Evolutionary conservation across 2,329 filamentous ascomycete species (phyloP).

Genomic region (Scedosporium dehoogii): DNA sequence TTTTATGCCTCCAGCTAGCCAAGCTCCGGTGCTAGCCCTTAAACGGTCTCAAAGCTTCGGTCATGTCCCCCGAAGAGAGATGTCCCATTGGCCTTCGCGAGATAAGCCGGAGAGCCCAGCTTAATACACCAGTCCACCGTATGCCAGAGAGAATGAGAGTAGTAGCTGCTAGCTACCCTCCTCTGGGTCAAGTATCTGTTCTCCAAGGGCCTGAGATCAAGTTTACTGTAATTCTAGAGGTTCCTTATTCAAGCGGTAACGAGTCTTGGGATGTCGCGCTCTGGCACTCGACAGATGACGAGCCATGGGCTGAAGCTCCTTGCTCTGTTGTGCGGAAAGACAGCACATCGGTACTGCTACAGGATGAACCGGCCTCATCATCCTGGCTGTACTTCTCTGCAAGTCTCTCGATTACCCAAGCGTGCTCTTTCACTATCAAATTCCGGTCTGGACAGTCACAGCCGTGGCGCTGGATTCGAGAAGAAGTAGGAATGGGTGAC

Average conservation of each 20-base stretch:
- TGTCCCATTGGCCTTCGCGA: neutral
- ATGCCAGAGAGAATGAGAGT: neutral
- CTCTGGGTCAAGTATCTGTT: conserved; percentile 64
- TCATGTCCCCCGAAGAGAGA: neutral
- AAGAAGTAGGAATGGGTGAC: conserved; percentile 53
- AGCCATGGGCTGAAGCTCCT: conserved; percentile 42
- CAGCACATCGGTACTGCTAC: conserved; percentile 31
- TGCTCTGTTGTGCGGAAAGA: conserved; percentile 12
- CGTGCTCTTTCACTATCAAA: conserved; percentile 54
- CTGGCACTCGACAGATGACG: conserved; percentile 57
- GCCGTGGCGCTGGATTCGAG: conserved; percentile 62
- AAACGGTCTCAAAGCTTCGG: neutral
- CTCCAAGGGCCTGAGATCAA: conserved; percentile 36
- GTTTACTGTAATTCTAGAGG: conserved; percentile 63
- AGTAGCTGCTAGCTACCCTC: conserved; percentile 43
- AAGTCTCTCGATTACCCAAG: neutral
- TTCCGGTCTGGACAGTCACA: conserved; percentile 44
- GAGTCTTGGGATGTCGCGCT: conserved; percentile 62
- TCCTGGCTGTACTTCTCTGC: neutral
- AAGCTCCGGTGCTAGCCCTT: neutral
- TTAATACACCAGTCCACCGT: neutral
- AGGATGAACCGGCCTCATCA: neutral
- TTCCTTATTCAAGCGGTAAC: conserved; percentile 41
- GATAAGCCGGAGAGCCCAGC: neutral
- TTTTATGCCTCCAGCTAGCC: no score